These are phyloP conservation scores for Avena atlantica DNA, from an alignment of 176 grass and related monocot species.

Conservation along the genomic window DNA sequence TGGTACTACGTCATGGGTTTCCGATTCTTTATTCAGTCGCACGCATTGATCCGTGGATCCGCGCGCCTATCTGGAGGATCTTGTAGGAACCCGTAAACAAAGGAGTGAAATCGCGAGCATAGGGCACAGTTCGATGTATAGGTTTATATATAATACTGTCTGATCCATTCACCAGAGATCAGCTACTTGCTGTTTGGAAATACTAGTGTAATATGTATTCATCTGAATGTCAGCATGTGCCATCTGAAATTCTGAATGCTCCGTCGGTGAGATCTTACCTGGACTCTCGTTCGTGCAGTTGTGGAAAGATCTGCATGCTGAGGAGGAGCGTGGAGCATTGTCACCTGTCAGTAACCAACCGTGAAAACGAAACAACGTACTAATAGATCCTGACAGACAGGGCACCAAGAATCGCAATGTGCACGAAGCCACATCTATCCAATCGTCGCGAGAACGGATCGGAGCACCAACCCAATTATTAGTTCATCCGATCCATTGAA, in stretches of 20 bases:
- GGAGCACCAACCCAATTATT: constrained; percentile 30
- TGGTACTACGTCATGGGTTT: background rate
- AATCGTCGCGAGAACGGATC: background rate
- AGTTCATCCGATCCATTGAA: background rate
- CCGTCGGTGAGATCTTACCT: background rate
- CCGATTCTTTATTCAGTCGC: constrained; percentile 27
- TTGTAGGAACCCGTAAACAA: constrained; percentile 37
- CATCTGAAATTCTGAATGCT: background rate
- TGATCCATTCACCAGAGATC: too few species aligned
- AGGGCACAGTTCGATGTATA: background rate
- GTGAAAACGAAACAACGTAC: background rate
- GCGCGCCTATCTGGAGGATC: constrained; percentile 20
- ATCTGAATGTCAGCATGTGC: background rate
- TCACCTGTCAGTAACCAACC: background rate
- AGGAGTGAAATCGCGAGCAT: background rate
- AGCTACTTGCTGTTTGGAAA: too few species aligned
- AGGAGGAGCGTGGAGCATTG: background rate
- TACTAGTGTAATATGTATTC: too few species aligned
- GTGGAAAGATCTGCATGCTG: too few species aligned
- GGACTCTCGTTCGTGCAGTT: too few species aligned
- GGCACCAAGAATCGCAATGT: constrained; percentile 9
- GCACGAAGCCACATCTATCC: background rate
- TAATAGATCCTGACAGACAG: constrained; percentile 1
- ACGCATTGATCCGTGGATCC: constrained; percentile 38
- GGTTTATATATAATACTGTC: too few species aligned